Conservation (phyloP, 1,284 basidiomycete genomes). For the Phylloporus sp. region DNA sequence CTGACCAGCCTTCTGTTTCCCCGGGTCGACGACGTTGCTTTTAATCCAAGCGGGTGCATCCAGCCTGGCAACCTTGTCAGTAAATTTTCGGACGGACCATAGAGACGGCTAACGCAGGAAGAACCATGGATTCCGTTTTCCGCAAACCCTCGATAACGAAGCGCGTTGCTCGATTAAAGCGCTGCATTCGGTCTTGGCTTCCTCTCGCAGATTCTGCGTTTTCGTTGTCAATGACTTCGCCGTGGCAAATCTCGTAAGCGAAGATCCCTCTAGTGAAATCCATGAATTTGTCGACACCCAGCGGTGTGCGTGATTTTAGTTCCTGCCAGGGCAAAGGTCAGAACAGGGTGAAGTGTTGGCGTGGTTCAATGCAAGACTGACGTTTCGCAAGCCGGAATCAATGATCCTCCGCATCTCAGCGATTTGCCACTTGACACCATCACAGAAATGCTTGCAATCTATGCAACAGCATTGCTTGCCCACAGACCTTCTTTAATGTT, state of each 20-base stretch:
- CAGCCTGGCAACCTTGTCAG: slow-evolving; percentile 53
- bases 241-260: slow-evolving; percentile 78
- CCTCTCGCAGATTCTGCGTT: slow-evolving; percentile 83
- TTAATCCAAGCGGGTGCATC: slow-evolving; percentile 84
- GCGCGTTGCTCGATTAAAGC: slow-evolving; percentile 92
- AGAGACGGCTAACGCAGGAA: slow-evolving; percentile 52
- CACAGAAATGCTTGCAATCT: slow-evolving; percentile 93
- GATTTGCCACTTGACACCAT: slow-evolving; percentile 80
- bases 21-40: slow-evolving; percentile 61
- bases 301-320: slow-evolving; percentile 83
- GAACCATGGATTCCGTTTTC: slow-evolving; percentile 71
- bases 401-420: slow-evolving; percentile 93
- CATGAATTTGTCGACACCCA: slow-evolving; percentile 86
- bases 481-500: slow-evolving; percentile 59
- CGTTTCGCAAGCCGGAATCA: slow-evolving; percentile 86
- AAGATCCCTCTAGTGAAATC: slow-evolving; percentile 68
- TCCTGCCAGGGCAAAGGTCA: slow-evolving; percentile 55
- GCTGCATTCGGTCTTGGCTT: slow-evolving; percentile 92
- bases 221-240: slow-evolving; percentile 91
- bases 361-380: slow-evolving; percentile 38
- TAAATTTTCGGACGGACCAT: neutral
- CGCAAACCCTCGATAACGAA: slow-evolving; percentile 88
- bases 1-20: slow-evolving; percentile 56
- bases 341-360: slow-evolving; percentile 6
- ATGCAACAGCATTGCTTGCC: slow-evolving; percentile 86